These are phyloP conservation scores for Flaveria floridana DNA, from an alignment of 140 eudicot genomes.

Conservation along the genomic window DNA sequence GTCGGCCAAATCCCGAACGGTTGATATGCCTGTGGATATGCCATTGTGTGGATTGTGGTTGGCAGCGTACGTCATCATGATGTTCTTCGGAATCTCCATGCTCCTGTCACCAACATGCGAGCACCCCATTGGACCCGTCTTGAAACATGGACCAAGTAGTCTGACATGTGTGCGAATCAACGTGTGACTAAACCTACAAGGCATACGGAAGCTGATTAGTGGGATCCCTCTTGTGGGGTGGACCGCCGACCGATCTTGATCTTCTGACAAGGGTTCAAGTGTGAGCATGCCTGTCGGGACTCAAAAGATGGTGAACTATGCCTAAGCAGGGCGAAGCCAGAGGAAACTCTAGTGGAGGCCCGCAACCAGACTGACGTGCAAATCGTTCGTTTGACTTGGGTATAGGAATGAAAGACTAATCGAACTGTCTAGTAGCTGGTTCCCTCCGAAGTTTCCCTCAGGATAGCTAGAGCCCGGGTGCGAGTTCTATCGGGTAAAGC, in stretches of 20 bases:
- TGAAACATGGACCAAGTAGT: conserved; percentile 59
- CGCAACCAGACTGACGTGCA: conserved; percentile 54
- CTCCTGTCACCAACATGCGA: conserved; percentile 38
- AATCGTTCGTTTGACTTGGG: conserved; percentile 35
- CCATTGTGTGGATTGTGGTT: too few species aligned
- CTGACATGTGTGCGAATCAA: conserved; percentile 47
- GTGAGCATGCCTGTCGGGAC: conserved; percentile 63
- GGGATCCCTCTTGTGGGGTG: conserved; percentile 2
- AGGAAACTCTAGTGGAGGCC: conserved; percentile 72
- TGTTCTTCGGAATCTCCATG: background rate
- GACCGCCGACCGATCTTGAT: conserved; percentile 39
- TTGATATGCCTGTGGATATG: too few species aligned
- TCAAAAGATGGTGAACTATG: conserved; percentile 62
- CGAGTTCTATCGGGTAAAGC: too few species aligned
- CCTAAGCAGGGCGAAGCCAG: conserved; percentile 71
- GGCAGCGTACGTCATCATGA: too few species aligned
- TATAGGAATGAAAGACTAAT: conserved; percentile 73
- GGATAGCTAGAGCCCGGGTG: too few species aligned
- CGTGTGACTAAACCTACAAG: conserved; percentile 29
- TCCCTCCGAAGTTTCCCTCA: conserved; percentile 39
- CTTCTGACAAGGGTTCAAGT: conserved; percentile 58
- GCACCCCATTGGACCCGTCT: conserved; percentile 54
- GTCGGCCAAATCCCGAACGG: too few species aligned
- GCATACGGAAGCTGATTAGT: conserved; percentile 3
- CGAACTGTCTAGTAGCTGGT: conserved; percentile 62